Conservation (phyloP, 192 early-diverging fungal species). For the Diversispora epigaea region DNA sequence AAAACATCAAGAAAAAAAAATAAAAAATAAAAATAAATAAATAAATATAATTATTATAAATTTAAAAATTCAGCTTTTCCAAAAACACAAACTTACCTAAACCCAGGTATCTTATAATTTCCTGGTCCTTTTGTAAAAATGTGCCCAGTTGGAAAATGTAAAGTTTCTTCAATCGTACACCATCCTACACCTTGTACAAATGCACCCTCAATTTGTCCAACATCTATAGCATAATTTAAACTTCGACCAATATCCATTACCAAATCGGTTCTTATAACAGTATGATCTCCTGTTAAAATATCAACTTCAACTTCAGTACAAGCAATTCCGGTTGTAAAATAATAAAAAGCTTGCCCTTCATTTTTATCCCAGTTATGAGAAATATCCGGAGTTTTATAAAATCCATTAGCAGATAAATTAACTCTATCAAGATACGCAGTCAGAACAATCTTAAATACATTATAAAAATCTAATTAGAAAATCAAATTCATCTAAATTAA, state of each 20-base stretch:
- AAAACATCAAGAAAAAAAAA: background rate
- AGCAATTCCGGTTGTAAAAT: slow-evolving; percentile 84
- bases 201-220: slow-evolving; percentile 90
- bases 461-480: background rate
- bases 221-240: slow-evolving; percentile 84
- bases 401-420: slow-evolving; percentile 79
- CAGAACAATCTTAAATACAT: slow-evolving; percentile 47
- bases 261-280: slow-evolving; percentile 70
- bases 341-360: slow-evolving; percentile 69
- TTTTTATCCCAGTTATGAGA: slow-evolving; percentile 71
- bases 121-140: slow-evolving; percentile 81
- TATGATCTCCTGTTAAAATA: slow-evolving; percentile 77
- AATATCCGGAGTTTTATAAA: slow-evolving; percentile 81
- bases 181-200: slow-evolving; percentile 84
- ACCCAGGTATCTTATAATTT: slow-evolving; percentile 86
- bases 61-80: background rate
- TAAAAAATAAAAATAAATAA: background rate
- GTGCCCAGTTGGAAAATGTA: slow-evolving; percentile 74
- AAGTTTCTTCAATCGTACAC: slow-evolving; percentile 80
- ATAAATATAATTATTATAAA: background rate
- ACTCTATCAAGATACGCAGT: slow-evolving; percentile 77
- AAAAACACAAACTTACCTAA: slow-evolving; percentile 40
- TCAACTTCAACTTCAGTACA: slow-evolving; percentile 85
- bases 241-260: slow-evolving; percentile 84
- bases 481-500: background rate